These are phyloP conservation scores for Acanthamoeba rhysodes DNA, from an alignment of 208 protist genomes.

Conservation along the genomic window DNA sequence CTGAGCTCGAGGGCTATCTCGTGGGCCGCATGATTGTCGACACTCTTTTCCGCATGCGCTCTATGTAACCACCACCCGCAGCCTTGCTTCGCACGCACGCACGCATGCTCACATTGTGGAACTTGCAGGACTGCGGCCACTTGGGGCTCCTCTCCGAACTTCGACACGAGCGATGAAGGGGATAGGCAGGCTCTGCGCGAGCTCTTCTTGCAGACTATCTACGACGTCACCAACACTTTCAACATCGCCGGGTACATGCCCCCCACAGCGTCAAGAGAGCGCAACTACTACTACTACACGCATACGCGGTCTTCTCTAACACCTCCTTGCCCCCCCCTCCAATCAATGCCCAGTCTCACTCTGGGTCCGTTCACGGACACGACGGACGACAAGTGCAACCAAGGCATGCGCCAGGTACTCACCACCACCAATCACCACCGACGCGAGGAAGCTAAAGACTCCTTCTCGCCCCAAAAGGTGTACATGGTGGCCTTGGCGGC, in stretches of 20 bases:
- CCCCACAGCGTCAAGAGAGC: not conserved
- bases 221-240: not conserved
- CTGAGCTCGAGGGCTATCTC: slow-evolving; percentile 47
- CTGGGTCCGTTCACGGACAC: not conserved
- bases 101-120: not conserved
- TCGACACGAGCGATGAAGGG: not conserved
- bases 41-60: not conserved
- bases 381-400: not conserved
- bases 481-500: not conserved
- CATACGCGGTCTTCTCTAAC: not conserved
- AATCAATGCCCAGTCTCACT: not conserved
- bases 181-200: too few species aligned
- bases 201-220: slow-evolving; percentile 8
- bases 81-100: not conserved
- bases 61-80: not conserved
- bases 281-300: too few species aligned
- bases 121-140: not conserved
- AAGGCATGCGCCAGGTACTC: not conserved
- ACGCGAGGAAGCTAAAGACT: not conserved
- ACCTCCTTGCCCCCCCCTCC: too few species aligned
- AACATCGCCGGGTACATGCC: slow-evolving; percentile 12
- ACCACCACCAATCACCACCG: not conserved
- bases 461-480: not conserved
- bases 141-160: not conserved
- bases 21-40: slow-evolving; percentile 1